These are phyloP conservation scores for Pythium sp. DNA, from an alignment of 352 stramenopile genomes.

Conservation along the genomic window DNA sequence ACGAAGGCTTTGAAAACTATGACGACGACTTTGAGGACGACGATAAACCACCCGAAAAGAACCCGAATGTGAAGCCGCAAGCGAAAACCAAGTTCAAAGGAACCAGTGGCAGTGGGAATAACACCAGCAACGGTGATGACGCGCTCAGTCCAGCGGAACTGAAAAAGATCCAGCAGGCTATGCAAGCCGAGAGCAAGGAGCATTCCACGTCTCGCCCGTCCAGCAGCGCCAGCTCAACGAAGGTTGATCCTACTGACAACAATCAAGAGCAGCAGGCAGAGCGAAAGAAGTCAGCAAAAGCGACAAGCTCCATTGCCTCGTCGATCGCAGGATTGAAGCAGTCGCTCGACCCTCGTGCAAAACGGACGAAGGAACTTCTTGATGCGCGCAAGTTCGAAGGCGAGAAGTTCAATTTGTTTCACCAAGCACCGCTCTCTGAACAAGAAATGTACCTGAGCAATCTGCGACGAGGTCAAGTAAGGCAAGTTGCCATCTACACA, in stretches of 20 bases:
- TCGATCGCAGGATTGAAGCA: constrained; percentile 78
- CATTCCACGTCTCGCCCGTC: constrained; percentile 32
- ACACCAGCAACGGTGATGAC: constrained; percentile 19
- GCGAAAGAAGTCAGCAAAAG: constrained; percentile 12
- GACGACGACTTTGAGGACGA: constrained; percentile 57
- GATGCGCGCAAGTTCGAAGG: constrained; percentile 61
- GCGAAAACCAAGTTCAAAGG: constrained; percentile 22
- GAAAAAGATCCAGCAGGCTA: constrained; percentile 60
- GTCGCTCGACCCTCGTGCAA: constrained; percentile 56
- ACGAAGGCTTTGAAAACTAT: constrained; percentile 69
- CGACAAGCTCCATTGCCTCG: constrained; percentile 38
- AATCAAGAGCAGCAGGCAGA: constrained; percentile 15
- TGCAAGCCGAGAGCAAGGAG: constrained; percentile 61
- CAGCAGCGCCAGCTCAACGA: constrained; percentile 19
- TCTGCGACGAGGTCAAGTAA: constrained; percentile 44
- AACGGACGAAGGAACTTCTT: constrained; percentile 58
- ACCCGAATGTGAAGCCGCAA: constrained; percentile 8
- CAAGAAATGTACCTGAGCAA: constrained; percentile 54
- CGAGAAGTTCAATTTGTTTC: constrained; percentile 68
- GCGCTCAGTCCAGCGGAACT: constrained; percentile 22
- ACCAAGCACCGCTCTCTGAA: constrained; percentile 53
- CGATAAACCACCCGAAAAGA: constrained; percentile 21
- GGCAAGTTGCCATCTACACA: constrained; percentile 55
- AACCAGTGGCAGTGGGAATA: neutral
- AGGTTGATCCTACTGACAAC: neutral